Conservation (phyloP, 371 early-diverging fungal species). For the Thermomucor indicae-seudaticae region DNA sequence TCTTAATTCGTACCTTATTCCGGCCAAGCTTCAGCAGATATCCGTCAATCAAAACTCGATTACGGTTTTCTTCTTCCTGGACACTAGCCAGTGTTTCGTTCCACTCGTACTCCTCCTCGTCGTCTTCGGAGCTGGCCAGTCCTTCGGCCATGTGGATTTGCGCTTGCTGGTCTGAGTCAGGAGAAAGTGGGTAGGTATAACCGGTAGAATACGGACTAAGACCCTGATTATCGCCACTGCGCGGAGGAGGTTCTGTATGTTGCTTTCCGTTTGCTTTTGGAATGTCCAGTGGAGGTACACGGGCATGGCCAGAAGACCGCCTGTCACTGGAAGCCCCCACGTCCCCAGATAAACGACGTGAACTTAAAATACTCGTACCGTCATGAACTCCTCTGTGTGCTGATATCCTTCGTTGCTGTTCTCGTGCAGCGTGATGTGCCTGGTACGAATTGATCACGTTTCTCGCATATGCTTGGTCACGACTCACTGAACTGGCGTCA, state of each 20-base stretch:
- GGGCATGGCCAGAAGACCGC: neutral
- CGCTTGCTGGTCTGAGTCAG: conserved; percentile 26
- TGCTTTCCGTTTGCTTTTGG: conserved; percentile 8
- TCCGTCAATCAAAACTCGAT: conserved; percentile 63
- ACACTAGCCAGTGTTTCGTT: conserved; percentile 28
- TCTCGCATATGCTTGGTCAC: conserved; percentile 48
- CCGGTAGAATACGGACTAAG: conserved; percentile 26
- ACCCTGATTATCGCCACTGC: conserved; percentile 7
- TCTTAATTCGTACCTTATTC: conserved; percentile 46
- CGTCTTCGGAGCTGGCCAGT: conserved; percentile 45
- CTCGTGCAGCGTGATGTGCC: conserved; percentile 19
- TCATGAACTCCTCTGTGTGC: conserved; percentile 11
- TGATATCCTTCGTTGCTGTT: conserved; percentile 17
- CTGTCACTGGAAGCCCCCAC: neutral
- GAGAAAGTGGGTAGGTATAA: conserved; percentile 39
- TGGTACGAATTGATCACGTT: conserved; percentile 35
- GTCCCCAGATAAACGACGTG: conserved; percentile 18
- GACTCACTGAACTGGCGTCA: conserved; percentile 37
- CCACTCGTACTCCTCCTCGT: conserved; percentile 33
- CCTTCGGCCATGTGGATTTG: conserved; percentile 32
- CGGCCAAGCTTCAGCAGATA: conserved; percentile 67
- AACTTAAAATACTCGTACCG: no score
- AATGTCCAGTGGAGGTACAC: conserved; percentile 20
- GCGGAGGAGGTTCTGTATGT: neutral
- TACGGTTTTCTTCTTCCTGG: conserved; percentile 35